Evolutionary conservation across 345 rosid species (phyloP).

Genomic region (Eucalyptus melliodora): DNA sequence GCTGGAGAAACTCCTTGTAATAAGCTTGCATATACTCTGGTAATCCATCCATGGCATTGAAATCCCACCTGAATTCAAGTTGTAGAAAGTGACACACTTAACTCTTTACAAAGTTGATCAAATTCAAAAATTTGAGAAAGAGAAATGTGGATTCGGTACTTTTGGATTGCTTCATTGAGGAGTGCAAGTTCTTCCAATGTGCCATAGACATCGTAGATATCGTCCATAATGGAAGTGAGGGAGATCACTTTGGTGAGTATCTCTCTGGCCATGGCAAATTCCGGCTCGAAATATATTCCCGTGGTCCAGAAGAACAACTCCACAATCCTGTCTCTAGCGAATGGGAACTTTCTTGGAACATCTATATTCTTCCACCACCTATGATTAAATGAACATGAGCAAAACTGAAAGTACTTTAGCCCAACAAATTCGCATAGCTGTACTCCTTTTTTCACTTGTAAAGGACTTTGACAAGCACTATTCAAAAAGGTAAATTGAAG

Average conservation of each 20-base stretch:
- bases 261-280: neutral
- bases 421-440: neutral
- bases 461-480: neutral
- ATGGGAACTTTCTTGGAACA: neutral
- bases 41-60: neutral
- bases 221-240: neutral
- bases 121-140: neutral
- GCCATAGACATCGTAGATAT: neutral
- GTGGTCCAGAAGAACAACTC: slow-evolving; percentile 1
- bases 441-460: neutral
- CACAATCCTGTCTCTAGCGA: slow-evolving; percentile 4
- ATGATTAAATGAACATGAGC: neutral
- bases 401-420: neutral
- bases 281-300: neutral
- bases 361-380: slow-evolving; percentile 14
- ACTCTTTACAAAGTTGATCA: neutral
- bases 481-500: neutral
- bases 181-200: neutral
- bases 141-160: neutral
- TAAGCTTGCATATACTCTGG: neutral
- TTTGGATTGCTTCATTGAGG: neutral
- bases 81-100: neutral
- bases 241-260: neutral
- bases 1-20: neutral
- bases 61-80: neutral